Evolutionary conservation across 768 basidiomycete genomes (phyloP), one percentile per base, ranked within the genome.

Genomic region (Strobilomyces dryophilus): DNA sequence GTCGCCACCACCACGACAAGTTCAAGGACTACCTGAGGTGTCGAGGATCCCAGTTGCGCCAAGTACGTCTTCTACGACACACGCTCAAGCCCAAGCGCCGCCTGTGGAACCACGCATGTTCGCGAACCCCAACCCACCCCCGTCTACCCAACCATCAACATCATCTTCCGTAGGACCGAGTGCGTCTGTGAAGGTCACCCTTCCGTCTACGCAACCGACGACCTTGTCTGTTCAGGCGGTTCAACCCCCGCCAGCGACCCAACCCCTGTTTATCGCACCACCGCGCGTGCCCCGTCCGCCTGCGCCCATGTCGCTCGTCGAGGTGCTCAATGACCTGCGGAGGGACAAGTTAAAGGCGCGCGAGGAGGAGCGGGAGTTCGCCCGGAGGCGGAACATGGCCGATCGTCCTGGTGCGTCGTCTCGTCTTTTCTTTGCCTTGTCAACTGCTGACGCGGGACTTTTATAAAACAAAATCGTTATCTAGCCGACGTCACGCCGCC

Each of bases 311-410:
- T 54, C 66, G 0, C 45, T 67, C 14, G 53, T 53, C 5, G 66
- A 69, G 1, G 48, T 24, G 18, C 54, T 67, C 24, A 68, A 69
- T 24, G 47, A 45, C 5, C 34, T 65, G n/a, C 59, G 66, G 10
- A 52, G 43, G 27, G 36, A 43, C n/a, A 47, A 29, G 9, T 17
- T 57, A 2, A 43, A 56, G 17, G 43, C 43, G 3, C 4, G n/a
- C 6, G 29, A 27, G 21, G 48, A 35, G 32, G 49, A 51, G 42
- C 50, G 49, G 20, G 37, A 35, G 10, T 43, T 44, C 5, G 36
- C 41, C 39, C 46, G 31, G 47, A 51, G 34, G 34, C 47, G 20
- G 9, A 36, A 9, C 31, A 17, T 0, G 8, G 41, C 17, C 11
- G 40, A 46, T 27, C 10, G 6, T 3, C 7, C 29, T 0, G 35